Evolutionary conservation across 2,329 filamentous ascomycete genomes (phyloP), one percentile per base, ranked within the genome.

Genomic region (Fonsecaea multimorphosa): DNA sequence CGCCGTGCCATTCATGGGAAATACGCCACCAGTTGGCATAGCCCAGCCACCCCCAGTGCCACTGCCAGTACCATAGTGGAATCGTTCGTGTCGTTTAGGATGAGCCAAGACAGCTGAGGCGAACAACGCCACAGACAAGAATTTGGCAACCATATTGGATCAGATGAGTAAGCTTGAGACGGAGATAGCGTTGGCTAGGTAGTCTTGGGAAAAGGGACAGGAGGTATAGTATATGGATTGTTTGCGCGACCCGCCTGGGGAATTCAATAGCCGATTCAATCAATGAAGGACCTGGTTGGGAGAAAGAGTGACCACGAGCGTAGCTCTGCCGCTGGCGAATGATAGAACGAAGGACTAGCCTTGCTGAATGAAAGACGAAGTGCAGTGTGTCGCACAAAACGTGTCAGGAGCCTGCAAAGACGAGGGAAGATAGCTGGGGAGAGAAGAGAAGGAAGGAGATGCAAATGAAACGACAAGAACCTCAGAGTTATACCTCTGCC

Each of bases 361-460:
- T 71, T 61, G 68, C 67, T 61, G 53, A 49, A 72, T 67, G 71
- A 72, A 71, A 64, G 70, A 65, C 64, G 65, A 63, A 64, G 71
- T 72, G 71, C 71, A 63, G 44, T 72, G 70, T 72, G 71, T 70
- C 67, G 71, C 71, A 72, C 71, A 71, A 72, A 72, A 72, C 71
- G 67, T 72, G 71, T 72, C 65, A 66, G 72, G 62, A 66, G 67
- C 71, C 68, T 70, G 32, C 29, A 57, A 65, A 60, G 54, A 58
- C 58, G 67, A 71, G 70, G 65, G 71, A 67, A 56, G 68, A 73
- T 58, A 64, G 61, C 44, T 64, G 61, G 44, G 52, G 46, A 58
- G 64, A 65, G 57, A 63, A 63, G 57, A 67, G 59, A 65, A 52
- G 44, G 32, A 54, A 65, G 60, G 49, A 63, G 61, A 53, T 8